Conservation (phyloP, 768 basidiomycete genomes). For the Mycena olivaceomarginata region DNA sequence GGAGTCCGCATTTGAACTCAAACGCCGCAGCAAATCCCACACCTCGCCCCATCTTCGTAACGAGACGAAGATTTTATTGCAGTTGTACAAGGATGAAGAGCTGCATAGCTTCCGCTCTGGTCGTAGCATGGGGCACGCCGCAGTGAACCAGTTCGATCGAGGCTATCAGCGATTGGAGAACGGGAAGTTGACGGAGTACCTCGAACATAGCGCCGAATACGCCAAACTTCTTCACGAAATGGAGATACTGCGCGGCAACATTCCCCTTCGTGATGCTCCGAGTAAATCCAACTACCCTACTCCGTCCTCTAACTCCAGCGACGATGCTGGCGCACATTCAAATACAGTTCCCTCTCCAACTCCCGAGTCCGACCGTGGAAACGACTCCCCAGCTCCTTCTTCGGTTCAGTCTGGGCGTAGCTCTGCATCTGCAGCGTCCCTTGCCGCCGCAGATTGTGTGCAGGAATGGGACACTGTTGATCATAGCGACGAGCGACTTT, state of each 20-base stretch:
- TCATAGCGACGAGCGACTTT: constrained; percentile 7
- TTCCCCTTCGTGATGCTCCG: no score
- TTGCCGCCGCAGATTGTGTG: neutral
- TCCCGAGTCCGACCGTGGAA: no score
- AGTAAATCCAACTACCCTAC: no score
- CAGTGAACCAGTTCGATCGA: constrained; percentile 37
- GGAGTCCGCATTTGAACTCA: constrained; percentile 41
- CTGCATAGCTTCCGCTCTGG: constrained; percentile 46
- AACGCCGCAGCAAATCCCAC: constrained; percentile 40
- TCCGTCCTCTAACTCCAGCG: no score
- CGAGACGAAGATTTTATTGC: constrained; percentile 33
- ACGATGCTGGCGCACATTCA: no score
- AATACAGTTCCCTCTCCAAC: no score
- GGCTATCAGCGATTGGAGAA: constrained; percentile 41
- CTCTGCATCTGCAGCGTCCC: no score
- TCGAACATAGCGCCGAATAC: constrained; percentile 43
- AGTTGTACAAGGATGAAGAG: constrained; percentile 41
- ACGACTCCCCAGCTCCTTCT: no score
- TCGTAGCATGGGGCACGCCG: constrained; percentile 43
- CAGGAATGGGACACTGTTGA: neutral
- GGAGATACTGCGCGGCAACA: no score
- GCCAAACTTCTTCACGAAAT: constrained; percentile 38
- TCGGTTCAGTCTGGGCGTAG: no score
- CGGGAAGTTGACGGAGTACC: constrained; percentile 44
- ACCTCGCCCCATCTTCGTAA: constrained; percentile 38